Percentiles rank a stretch among this genome's conserved stretches.
Evolutionary conservation across 345 rosid species (phyloP).

Genomic region (Citrus maxima): DNA sequence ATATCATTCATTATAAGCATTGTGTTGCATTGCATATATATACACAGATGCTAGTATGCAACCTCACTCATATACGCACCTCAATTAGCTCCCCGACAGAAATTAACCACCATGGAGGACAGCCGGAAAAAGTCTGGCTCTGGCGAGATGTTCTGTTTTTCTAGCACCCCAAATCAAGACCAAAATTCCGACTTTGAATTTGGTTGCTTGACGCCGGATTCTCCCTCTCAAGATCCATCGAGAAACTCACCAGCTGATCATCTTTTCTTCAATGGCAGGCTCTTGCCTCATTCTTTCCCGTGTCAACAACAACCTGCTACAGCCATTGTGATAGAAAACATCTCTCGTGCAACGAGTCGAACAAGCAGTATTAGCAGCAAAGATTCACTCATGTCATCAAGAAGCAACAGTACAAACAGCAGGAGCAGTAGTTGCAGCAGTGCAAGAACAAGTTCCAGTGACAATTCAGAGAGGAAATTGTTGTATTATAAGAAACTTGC

Average conservation of each 20-base stretch:
- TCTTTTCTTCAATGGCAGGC: conserved; percentile 73
- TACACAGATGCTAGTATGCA: neutral
- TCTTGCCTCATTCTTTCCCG: conserved; percentile 76
- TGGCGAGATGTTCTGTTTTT: conserved; percentile 43
- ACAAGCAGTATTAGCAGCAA: conserved; percentile 54
- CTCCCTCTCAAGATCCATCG: conserved; percentile 46
- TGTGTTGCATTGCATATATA: conserved; percentile 11
- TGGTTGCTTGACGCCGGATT: conserved; percentile 56
- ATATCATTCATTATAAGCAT: neutral
- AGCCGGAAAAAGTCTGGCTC: conserved; percentile 26
- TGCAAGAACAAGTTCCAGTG: conserved; percentile 58
- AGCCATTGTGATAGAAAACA: neutral
- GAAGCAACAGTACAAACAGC: conserved; percentile 67
- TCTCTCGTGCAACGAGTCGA: conserved; percentile 33
- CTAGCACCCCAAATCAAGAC: conserved; percentile 32
- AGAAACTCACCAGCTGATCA: conserved; percentile 80
- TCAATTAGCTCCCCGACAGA: neutral
- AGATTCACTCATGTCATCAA: conserved; percentile 53
- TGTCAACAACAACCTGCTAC: conserved; percentile 18
- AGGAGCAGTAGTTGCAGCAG: conserved; percentile 68
- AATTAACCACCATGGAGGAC: conserved; percentile 22
- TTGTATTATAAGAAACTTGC: conserved; percentile 20
- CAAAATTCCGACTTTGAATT: conserved; percentile 64
- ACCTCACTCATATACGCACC: neutral
- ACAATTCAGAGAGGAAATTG: conserved; percentile 33